A percentile compares a stretch with the other conserved stretches of the same genome.
phyloP scores from a whole-genome alignment of 2,329 filamentous ascomycete species.

The Talaromyces sp. region DNA sequence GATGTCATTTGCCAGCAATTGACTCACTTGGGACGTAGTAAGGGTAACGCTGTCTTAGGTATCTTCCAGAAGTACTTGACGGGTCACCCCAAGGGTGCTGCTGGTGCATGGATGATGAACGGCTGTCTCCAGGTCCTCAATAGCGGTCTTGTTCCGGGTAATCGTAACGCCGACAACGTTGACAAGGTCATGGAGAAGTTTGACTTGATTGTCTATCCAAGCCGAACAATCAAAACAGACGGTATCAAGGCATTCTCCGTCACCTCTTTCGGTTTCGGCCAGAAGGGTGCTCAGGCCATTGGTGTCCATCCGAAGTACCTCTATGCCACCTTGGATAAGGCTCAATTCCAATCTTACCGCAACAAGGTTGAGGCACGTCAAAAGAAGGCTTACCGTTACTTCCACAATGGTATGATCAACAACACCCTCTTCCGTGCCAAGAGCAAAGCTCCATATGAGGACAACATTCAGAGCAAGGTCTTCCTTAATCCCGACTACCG shows the following conservation, averaged over 20 bases:
- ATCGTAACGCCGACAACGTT: constrained; percentile 96
- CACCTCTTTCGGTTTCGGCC: constrained; percentile 97
- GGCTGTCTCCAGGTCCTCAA: constrained; percentile 94
- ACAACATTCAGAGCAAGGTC: constrained; percentile 79
- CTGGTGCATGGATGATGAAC: constrained; percentile 99
- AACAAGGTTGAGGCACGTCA: constrained; percentile 86
- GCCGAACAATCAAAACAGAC: constrained; percentile 91
- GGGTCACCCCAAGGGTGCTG: constrained; percentile 97
- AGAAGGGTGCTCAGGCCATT: constrained; percentile 96
- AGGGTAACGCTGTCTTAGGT: constrained; percentile 92
- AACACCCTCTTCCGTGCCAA: constrained; percentile 98
- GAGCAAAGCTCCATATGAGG: constrained; percentile 81
- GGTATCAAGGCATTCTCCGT: constrained; percentile 98
- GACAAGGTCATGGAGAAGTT: constrained; percentile 96
- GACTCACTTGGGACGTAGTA: constrained; percentile 86
- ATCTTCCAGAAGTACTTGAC: constrained; percentile 99
- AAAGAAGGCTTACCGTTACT: constrained; percentile 98
- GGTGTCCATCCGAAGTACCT: constrained; percentile 96
- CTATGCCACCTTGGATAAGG: constrained; percentile 86
- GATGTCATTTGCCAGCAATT: constrained; percentile 96
- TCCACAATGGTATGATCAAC: constrained; percentile 97
- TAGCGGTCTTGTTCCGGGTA: constrained; percentile 88
- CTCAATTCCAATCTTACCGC: constrained; percentile 77
- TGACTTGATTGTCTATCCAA: constrained; percentile 96
- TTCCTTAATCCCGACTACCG: constrained; percentile 93